phyloP scores from a whole-genome alignment of 2,329 filamentous ascomycete genomes.

The Neospermospora avenae region DNA sequence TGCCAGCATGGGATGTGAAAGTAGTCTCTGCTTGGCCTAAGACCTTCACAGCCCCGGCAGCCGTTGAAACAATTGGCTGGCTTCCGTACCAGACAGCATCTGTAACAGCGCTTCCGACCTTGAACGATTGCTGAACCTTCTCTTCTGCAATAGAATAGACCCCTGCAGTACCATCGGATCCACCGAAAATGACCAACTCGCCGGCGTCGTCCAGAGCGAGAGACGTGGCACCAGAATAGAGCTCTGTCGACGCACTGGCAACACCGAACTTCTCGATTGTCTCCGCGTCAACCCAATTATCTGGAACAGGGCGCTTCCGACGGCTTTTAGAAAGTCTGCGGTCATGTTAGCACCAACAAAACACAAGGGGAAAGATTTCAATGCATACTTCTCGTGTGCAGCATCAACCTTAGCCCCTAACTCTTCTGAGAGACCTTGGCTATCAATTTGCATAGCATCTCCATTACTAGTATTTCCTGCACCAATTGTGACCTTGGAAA shows the following conservation, averaged over 20 bases:
- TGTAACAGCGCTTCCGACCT: constrained; percentile 50
- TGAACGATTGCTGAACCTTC: constrained; percentile 52
- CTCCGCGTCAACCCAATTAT: constrained; percentile 78
- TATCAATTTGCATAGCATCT: constrained; percentile 93
- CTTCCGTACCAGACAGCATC: constrained; percentile 49
- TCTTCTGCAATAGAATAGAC: constrained; percentile 77
- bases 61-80: constrained; percentile 32
- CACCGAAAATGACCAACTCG: constrained; percentile 60
- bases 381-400: constrained; percentile 72
- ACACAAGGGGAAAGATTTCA: background rate
- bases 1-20: constrained; percentile 78
- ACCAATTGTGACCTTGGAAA: constrained; percentile 79
- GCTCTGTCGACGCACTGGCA: constrained; percentile 49
- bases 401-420: constrained; percentile 72
- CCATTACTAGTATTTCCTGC: constrained; percentile 53
- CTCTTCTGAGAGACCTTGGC: constrained; percentile 68
- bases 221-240: constrained; percentile 56
- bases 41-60: constrained; percentile 65
- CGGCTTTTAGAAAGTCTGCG: constrained; percentile 78
- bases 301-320: constrained; percentile 82
- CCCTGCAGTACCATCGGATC: constrained; percentile 61
- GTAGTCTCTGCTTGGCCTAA: constrained; percentile 66
- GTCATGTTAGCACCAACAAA: constrained; percentile 16
- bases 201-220: constrained; percentile 57
- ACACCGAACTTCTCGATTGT: constrained; percentile 60